Base-by-base conservation (phyloP, 257 asterid species). In the Salvia rosmarinus region DNA sequence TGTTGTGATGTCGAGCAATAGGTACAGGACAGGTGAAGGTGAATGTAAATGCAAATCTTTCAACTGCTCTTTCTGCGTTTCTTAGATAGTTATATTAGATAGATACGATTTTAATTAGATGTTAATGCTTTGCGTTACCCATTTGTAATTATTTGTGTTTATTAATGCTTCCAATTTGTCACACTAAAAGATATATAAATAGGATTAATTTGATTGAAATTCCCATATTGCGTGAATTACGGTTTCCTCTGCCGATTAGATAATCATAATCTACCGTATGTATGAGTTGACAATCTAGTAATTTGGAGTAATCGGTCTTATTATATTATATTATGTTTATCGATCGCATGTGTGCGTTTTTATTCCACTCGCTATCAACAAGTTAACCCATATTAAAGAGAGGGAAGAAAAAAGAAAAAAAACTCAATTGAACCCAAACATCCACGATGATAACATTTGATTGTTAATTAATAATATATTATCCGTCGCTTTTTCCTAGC, bases 401-500 rank as follows among this genome's bases (percentile, higher is more conserved):
- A n/a, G n/a, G n/a, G n/a, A n/a, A 37, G 6, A 37, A 37, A 37
- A 37, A 6, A 37, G 10, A 6, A 5, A 37, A 9, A 9, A 7
- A 37, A 37, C 42, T 37, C 42, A 6, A 6, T 37, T 37, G 10
- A 7, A 7, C 10, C 37, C 37, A 32, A 32, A 4, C 37, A 32
- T 32, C 37, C 4, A 32, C 3, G 30, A 25, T 25, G 2, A 25
- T 25, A 25, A 25, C 1, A 25, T 25, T 25, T 25, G 30, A 25
- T 32, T 32, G 44, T 17, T 49, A 16, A 23, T 44, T 44, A n/a
- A n/a, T n/a, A n/a, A n/a, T n/a, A n/a, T n/a, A 11, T 56, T 14
- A 54, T 54, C 10, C 3, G 28, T 68, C 73, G 64, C 74, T 69
- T 69, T 69, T 56, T 21, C 43, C 56, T 54, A 52, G 35, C 52